Percentiles rank a stretch among this genome's conserved stretches.
phyloP scores from a whole-genome alignment of 2,329 filamentous ascomycete genomes.

The Endoconidiophora polonica region DNA sequence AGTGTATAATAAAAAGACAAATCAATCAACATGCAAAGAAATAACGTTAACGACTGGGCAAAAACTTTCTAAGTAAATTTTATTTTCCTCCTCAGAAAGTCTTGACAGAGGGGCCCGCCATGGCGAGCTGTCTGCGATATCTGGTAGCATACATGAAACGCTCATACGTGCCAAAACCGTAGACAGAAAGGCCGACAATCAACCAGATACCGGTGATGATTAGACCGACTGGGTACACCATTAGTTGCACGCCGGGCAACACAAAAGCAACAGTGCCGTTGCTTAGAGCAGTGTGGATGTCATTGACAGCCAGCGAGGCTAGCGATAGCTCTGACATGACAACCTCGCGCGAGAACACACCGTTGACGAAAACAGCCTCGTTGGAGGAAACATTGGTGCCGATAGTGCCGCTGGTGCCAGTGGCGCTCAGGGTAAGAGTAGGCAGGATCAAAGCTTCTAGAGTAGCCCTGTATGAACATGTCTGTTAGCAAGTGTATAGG shows the following conservation, averaged over 20 bases:
- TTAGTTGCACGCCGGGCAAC: slow-evolving; percentile 48
- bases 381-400: slow-evolving; percentile 50
- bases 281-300: slow-evolving; percentile 26
- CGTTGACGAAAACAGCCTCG: slow-evolving; percentile 54
- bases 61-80: no score
- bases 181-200: slow-evolving; percentile 35
- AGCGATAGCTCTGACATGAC: slow-evolving; percentile 32
- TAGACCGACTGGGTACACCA: slow-evolving; percentile 55
- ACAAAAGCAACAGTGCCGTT: slow-evolving; percentile 47
- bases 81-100: slow-evolving; percentile 6
- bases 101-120: slow-evolving; percentile 4
- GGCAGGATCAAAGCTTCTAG: slow-evolving; percentile 51
- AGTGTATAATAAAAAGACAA: no score
- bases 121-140: slow-evolving; percentile 23
- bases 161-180: slow-evolving; percentile 49
- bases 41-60: no score
- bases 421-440: slow-evolving; percentile 47
- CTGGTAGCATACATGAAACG: slow-evolving; percentile 49
- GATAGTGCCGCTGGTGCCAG: slow-evolving; percentile 33
- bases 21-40: no score
- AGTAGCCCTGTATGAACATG: slow-evolving; percentile 26
- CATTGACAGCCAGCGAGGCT: slow-evolving; percentile 34
- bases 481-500: slow-evolving; percentile 4
- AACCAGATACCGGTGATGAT: slow-evolving; percentile 49
- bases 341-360: slow-evolving; percentile 46